Conservation (phyloP, 805 yeast species). For the Candida rishiriensis region DNA sequence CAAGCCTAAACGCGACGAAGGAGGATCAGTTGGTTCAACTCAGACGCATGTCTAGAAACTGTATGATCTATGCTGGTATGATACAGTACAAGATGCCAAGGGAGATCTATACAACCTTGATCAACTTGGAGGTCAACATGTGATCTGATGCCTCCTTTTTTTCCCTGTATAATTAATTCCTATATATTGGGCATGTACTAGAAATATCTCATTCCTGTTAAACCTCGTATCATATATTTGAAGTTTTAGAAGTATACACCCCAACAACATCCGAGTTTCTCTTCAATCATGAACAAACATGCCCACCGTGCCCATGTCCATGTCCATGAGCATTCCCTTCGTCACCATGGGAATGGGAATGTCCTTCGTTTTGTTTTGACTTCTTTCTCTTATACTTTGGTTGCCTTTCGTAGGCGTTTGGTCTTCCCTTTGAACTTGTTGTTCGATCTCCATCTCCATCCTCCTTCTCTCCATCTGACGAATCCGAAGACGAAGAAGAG, state of each 20-base stretch:
- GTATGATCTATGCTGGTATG: slow-evolving; percentile 94
- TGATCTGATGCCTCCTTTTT: slow-evolving; percentile 5
- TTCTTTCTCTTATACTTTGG: slow-evolving; percentile 50
- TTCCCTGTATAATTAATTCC: not conserved
- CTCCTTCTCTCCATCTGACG: slow-evolving; percentile 17
- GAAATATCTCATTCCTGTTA: too few relatives aligned
- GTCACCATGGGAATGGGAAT: slow-evolving; percentile 3
- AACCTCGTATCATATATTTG: too few relatives aligned
- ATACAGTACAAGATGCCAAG: slow-evolving; percentile 89
- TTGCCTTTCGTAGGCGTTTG: slow-evolving; percentile 88
- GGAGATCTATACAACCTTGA: slow-evolving; percentile 69
- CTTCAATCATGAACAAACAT: not conserved
- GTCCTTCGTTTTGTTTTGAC: slow-evolving; percentile 6
- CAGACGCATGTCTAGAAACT: slow-evolving; percentile 67
- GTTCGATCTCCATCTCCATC: slow-evolving; percentile 7
- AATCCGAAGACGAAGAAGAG: slow-evolving; percentile 19
- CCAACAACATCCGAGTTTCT: too few relatives aligned
- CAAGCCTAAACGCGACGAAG: slow-evolving; percentile 34
- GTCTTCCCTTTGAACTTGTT: slow-evolving; percentile 23
- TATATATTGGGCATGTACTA: too few relatives aligned
- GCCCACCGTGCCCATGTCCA: too few relatives aligned
- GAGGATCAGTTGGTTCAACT: slow-evolving; percentile 53
- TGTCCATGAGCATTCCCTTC: slow-evolving; percentile 1
- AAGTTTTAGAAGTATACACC: too few relatives aligned
- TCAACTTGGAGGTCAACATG: slow-evolving; percentile 49